Evolutionary conservation across 495 filamentous ascomycete genomes (phyloP), one percentile per base, ranked within the genome.

Genomic region (Halenospora varia): DNA sequence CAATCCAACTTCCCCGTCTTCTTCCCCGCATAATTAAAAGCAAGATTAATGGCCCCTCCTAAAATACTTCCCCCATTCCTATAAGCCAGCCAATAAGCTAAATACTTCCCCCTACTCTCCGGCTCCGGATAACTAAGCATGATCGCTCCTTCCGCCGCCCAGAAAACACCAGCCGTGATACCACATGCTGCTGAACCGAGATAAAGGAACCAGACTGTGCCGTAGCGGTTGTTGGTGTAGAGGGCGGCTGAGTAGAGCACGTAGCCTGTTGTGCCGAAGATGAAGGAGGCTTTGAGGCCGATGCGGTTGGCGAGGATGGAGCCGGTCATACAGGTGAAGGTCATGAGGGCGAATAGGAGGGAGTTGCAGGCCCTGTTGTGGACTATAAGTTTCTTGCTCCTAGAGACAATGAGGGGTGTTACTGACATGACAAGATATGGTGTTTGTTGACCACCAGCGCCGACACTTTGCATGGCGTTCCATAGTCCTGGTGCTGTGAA

Each of bases 141-240:
- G 48, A 88, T 84, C 0, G 83, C 82, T 1, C 77, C 77, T 60
- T 88, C 84, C 0, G 82, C 78, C 67, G 78, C 78, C 84, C 84
- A 88, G 68, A 86, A 88, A 1, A 86, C 71, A 2, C 84, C 83
- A 0, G 84, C 84, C 0, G 80, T 82, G 26, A 86, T 66, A 25
- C 84, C 84, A 60, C 84, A 88, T 11, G 84, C 68, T n/a, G 82
- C 83, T 0, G 82, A 82, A 10, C 84, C 84, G 39, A 87, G 66
- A 48, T 85, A 69, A 0, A 82, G 74, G 4, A 86, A 71, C 84
- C 84, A 88, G 54, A 79, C 73, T 19, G 70, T 77, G 11, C 78
- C 77, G 61, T 74, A 87, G 3, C 83, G 78, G 64, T 86, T 87
- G 62, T 88, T 85, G 11, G 75, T 76, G 66, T 88, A 87, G 1